Base-by-base conservation (phyloP, 2,329 filamentous ascomycete species). In the Fusarium denticulatum region DNA sequence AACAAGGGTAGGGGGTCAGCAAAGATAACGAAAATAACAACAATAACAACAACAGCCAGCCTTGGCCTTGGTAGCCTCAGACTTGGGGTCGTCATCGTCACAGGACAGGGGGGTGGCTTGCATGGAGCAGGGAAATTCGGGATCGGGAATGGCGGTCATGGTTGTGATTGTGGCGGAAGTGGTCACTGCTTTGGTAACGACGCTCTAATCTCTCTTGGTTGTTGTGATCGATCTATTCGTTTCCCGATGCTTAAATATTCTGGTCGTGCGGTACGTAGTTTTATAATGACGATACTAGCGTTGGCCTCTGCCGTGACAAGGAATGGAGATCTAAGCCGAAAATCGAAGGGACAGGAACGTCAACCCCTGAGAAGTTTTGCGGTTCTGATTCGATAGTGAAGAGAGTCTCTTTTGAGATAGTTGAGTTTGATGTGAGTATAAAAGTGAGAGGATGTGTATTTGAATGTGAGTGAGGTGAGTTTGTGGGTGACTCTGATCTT, bases 41-140 rank as follows among this genome's bases (percentile, higher is more conserved):
- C 62, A 68, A 69, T 37, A 69, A 69, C 64, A 69, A 69, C 40
- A 69, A 69, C 64, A 53, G 49, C 56, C 64, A 57, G 60, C 28
- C 63, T 66, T 65, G 37, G 63, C 24, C 32, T 57, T 49, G 40
- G 47, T 66, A 42, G 47, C 39, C 42, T 66, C 67, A 60, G 61
- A 56, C 67, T 61, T 61, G 58, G 40, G 58, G 34, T 46, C 56
- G 56, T 67, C 71, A 71, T 73, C 53, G 68, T 64, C 45, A 58
- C 59, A 66, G 57, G 58, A 59, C 46, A 52, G 40, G 60, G 69
- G 70, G 65, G 73, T 62, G 68, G 71, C 89, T 79, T 85, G 92
- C 91, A 93, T 80, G 37, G 88, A 86, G 81, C 90, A 92, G 58
- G 91, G 90, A 77, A 92, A 92, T 22, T 86, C 84, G 53, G 84